Base-by-base conservation (phyloP, 2,329 filamentous ascomycete species). In the Aspergillus fijiensis region DNA sequence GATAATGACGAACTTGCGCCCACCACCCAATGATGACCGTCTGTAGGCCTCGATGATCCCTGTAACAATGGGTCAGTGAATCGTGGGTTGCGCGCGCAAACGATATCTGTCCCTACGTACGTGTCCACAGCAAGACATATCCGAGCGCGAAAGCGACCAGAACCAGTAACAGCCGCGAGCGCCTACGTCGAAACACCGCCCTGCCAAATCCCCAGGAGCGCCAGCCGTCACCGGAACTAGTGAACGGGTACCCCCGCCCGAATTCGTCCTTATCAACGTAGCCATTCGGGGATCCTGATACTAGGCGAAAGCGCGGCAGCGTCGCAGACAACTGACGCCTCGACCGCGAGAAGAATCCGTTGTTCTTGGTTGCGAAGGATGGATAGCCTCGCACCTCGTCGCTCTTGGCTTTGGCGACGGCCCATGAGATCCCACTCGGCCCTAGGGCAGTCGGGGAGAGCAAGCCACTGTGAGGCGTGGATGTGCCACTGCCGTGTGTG, bases 1-100 rank as follows among this genome's bases (percentile, higher is more conserved):
- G 63, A 99, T 92, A 57, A 99, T 89, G 65, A 99, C 95, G 72
- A 90, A 93, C 71, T 96, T 98, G 72, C 89, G 88, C 21, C 95
- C 95, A 52, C 91, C 91, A 54, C 94, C 93, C 3, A 96, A 81
- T 39, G 87, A 80, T 51, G 89, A 84, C 77, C 90, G 84, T 70
- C 92, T 87, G 81, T 91, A 96, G 62, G 77, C 72, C 63, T 82
- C 79, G 58, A 83, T 76, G 48, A 87, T 68, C 55, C 81, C 85
- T 88, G 74, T 79, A 86, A 73, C 79, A 78, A 67, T 85, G 33
- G 55, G 31, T 59, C 5, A 59, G 55, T 58, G 23, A 51, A 49
- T 19, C 45, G 63, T 60, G 54, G 49, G 54, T 49, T 25, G 33
- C 56, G 12, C 25, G 23, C n/a, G 21, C 14, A 9, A 57, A 7